Evolutionary conservation across 75 land plant genomes (phyloP).

Genomic region (Pinus taeda): DNA sequence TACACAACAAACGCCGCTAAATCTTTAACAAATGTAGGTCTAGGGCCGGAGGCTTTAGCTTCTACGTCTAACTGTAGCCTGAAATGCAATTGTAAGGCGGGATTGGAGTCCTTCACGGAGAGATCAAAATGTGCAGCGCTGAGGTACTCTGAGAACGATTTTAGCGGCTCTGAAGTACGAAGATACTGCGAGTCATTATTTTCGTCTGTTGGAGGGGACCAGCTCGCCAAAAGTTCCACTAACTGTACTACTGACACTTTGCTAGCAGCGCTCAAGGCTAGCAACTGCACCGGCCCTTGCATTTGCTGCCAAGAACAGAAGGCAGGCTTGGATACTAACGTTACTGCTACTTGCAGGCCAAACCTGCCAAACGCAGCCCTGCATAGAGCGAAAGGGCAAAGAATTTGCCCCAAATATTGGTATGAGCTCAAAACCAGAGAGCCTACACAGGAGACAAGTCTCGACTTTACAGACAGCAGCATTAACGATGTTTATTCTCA

Average conservation of each 20-base stretch:
- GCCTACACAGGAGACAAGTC: background rate
- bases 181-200: background rate
- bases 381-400: background rate
- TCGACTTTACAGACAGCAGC: background rate
- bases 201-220: slow-evolving; percentile 1
- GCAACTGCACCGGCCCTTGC: background rate
- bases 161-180: background rate
- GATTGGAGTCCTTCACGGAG: background rate
- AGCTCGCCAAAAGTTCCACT: background rate
- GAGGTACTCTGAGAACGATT: background rate
- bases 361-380: background rate
- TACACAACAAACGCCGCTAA: background rate
- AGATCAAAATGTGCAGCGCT: background rate
- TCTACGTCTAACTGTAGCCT: background rate
- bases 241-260: background rate
- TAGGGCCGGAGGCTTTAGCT: background rate
- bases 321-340: background rate
- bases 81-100: background rate
- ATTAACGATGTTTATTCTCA: slow-evolving; percentile 3
- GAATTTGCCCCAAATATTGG: background rate
- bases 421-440: background rate
- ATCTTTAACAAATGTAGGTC: slow-evolving; percentile 1
- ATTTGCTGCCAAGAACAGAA: too few relatives aligned
- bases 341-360: background rate
- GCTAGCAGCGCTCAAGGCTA: background rate